Evolutionary conservation across 495 filamentous ascomycete genomes (phyloP), one percentile per base, ranked within the genome.

Genomic region (Friedmanniomyces endolithicus): DNA sequence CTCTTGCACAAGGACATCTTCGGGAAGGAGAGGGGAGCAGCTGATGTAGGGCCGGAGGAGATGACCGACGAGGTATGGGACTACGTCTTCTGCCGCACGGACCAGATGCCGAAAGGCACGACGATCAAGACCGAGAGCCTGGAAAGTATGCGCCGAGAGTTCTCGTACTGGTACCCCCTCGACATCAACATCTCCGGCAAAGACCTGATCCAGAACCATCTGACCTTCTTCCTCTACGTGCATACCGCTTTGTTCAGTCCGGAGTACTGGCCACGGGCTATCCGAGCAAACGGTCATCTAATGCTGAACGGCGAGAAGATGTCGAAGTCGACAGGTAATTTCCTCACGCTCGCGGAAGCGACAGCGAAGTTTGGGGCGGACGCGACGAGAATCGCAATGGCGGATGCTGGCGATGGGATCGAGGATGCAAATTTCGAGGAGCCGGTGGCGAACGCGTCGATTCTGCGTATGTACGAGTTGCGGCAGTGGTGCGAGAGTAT

Each of bases 381-480:
- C 70, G 90, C 90, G 17, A 84, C 86, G 31, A 77, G 90, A 65
- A 85, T 98, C 57, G 88, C 90, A 8, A 81, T 98, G 52, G 89
- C 90, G 29, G 92, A 98, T 71, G 88, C 87, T 17, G 92, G 92
- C 62, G 92, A 98, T 69, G 86, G 87, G 51, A 86, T 96, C 52
- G 82, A 88, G 55, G 92, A 98, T 71, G 90, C 92, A 52, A 99
- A 99, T 73, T 94, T 99, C 63, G 92, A 95, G 60, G 92, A 99
- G 72, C 78, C 82, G 58, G 89, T 95, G 25, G 90, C 90, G 39
- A 88, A 95, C 69, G 85, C 81, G 65, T 90, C 81, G 62, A 92
- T 96, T 63, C 76, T 97, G 54, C 78, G 88, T 61, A 77, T 96
- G 29, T 86, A 81, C 68, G 88, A 82, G 55, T 78, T 96, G 50